These are phyloP conservation scores for Domatiomyces globalis DNA, from an alignment of 2,329 filamentous ascomycete species.

Conservation along the genomic window DNA sequence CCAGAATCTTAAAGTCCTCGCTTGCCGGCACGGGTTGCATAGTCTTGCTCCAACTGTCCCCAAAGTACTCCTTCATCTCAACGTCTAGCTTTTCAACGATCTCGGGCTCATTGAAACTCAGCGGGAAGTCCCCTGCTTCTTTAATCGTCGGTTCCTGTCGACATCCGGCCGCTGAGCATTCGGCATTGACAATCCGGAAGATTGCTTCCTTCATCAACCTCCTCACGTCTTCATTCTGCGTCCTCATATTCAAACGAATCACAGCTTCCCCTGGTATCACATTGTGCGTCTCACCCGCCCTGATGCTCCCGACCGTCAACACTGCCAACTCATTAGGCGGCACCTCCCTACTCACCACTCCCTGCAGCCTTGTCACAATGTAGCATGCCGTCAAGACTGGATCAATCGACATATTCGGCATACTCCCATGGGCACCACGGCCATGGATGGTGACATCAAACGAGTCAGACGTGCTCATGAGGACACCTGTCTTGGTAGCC, in stretches of 20 bases:
- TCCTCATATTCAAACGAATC: slow-evolving; percentile 41
- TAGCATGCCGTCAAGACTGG: slow-evolving; percentile 43
- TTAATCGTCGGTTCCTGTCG: slow-evolving; percentile 34
- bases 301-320: slow-evolving; percentile 42
- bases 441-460: slow-evolving; percentile 41
- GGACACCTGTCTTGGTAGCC: slow-evolving; percentile 24
- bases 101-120: slow-evolving; percentile 37
- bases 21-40: slow-evolving; percentile 16
- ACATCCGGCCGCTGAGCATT: slow-evolving; percentile 37
- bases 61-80: slow-evolving; percentile 36
- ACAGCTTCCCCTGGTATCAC: slow-evolving; percentile 42
- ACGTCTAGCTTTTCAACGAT: slow-evolving; percentile 31
- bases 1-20: slow-evolving; percentile 46
- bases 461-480: slow-evolving; percentile 30
- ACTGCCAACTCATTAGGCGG: slow-evolving; percentile 40
- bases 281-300: slow-evolving; percentile 45
- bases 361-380: slow-evolving; percentile 42
- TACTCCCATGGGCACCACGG: slow-evolving; percentile 42
- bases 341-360: slow-evolving; percentile 42
- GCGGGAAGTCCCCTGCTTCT: slow-evolving; percentile 36
- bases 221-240: slow-evolving; percentile 31
- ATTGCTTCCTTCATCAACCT: slow-evolving; percentile 34
- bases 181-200: slow-evolving; percentile 40
- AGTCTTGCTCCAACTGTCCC: slow-evolving; percentile 15
- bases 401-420: slow-evolving; percentile 42